Percentiles rank a stretch among this genome's conserved stretches.
Conservation (phyloP, 2,329 filamentous ascomycete genomes). For the Pseudogymnoascus sp. region DNA sequence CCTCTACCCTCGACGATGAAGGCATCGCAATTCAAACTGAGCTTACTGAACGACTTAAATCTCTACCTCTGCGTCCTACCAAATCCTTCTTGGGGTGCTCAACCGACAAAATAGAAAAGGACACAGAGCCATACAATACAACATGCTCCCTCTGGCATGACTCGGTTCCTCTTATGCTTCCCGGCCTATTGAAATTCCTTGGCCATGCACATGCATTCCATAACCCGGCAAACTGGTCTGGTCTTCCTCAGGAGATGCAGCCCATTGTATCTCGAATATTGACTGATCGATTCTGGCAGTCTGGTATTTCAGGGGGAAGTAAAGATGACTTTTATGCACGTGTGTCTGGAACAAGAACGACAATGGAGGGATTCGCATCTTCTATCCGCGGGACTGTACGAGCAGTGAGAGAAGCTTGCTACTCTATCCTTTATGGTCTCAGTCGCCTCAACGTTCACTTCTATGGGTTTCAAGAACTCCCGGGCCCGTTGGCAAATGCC, state of each 20-base stretch:
- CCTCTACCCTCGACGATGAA: conserved; percentile 67
- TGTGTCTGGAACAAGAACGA: conserved; percentile 81
- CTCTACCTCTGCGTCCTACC: conserved; percentile 76
- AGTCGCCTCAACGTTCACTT: conserved; percentile 81
- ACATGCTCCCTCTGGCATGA: conserved; percentile 81
- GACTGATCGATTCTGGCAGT: conserved; percentile 96
- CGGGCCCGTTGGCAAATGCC: conserved; percentile 74
- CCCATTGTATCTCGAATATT: conserved; percentile 74
- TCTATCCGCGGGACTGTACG: conserved; percentile 84
- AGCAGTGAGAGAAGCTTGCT: conserved; percentile 86
- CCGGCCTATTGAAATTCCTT: conserved; percentile 76
- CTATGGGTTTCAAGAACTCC: conserved; percentile 81
- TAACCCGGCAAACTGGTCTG: conserved; percentile 76
- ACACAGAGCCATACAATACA: conserved; percentile 64
- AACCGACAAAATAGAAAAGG: conserved; percentile 78
- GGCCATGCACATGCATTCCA: conserved; percentile 89
- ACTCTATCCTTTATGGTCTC: conserved; percentile 91
- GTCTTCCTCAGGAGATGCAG: conserved; percentile 69
- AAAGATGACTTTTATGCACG: conserved; percentile 95
- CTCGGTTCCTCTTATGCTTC: conserved; percentile 74
- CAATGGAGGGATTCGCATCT: conserved; percentile 88
- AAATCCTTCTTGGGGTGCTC: conserved; percentile 91
- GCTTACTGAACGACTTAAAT: conserved; percentile 61
- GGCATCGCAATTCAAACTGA: conserved; percentile 73
- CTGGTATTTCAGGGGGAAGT: conserved; percentile 90